A percentile compares a stretch with the other conserved stretches of the same genome.
phyloP scores from a whole-genome alignment of 768 basidiomycete species.

The Leccinum boreale region DNA sequence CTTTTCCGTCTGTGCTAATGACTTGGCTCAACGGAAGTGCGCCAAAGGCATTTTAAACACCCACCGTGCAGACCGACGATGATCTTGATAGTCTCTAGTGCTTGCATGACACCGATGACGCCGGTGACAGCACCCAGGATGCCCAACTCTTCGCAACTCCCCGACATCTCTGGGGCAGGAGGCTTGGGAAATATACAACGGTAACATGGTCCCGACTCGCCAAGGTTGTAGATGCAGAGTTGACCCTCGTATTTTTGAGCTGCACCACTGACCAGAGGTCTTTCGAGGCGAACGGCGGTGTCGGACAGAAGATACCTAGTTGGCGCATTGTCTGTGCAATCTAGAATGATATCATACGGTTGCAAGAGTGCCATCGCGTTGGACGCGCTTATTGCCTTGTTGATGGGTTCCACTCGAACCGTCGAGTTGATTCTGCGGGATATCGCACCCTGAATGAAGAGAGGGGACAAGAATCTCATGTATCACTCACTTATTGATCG shows the following conservation, averaged over 20 bases:
- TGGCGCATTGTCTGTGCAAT: constrained; percentile 92
- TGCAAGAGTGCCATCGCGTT: constrained; percentile 65
- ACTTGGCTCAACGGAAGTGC: constrained; percentile 2
- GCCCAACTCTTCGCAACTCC: constrained; percentile 86
- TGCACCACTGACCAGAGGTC: constrained; percentile 88
- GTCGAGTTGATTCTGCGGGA: constrained; percentile 69
- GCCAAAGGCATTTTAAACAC: constrained; percentile 6
- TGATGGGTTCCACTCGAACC: constrained; percentile 55
- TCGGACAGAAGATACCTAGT: constrained; percentile 94
- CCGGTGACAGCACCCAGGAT: constrained; percentile 89
- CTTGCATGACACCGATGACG: constrained; percentile 85
- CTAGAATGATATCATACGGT: constrained; percentile 75
- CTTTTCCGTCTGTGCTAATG: constrained; percentile 46
- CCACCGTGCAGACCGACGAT: constrained; percentile 65
- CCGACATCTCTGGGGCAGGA: constrained; percentile 57
- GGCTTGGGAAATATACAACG: constrained; percentile 89
- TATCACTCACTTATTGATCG: constrained; percentile 56
- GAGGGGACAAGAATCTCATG: not conserved
- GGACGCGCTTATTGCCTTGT: constrained; percentile 48
- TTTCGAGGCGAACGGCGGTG: constrained; percentile 67
- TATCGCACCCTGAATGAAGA: constrained; percentile 1
- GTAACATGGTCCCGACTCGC: constrained; percentile 79
- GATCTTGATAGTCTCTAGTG: constrained; percentile 82
- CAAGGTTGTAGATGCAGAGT: constrained; percentile 71
- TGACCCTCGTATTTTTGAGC: constrained; percentile 86